Conservation (phyloP, 75 land plant genomes). For the Selaginella tamariscina region DNA sequence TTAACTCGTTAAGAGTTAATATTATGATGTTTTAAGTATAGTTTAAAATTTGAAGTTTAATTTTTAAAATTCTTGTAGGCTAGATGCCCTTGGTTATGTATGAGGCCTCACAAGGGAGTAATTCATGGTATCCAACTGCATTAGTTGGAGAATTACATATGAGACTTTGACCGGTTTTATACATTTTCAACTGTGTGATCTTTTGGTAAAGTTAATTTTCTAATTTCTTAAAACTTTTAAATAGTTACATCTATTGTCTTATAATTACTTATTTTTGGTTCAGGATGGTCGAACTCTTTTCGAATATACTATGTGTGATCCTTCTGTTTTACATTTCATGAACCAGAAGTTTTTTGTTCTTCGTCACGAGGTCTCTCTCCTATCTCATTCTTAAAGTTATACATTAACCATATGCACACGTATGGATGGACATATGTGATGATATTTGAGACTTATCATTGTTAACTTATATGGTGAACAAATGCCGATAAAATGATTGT, state of each 20-base stretch:
- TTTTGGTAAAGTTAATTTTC: conserved; percentile 31
- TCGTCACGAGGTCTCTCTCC: conserved; percentile 25
- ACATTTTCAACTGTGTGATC: conserved; percentile 30
- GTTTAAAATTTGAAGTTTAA: too few relatives aligned
- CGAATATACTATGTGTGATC: conserved; percentile 33
- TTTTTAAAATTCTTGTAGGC: conserved; percentile 23
- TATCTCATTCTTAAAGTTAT: neutral
- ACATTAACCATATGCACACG: too few relatives aligned
- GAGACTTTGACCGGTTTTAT: conserved; percentile 27
- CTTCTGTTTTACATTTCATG: conserved; percentile 20
- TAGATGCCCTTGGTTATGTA: conserved; percentile 32
- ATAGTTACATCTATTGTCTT: neutral
- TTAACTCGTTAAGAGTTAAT: too few relatives aligned
- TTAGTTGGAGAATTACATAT: conserved; percentile 34
- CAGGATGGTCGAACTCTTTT: conserved; percentile 34
- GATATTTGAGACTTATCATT: too few relatives aligned
- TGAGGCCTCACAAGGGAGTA: conserved; percentile 32
- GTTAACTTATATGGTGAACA: too few relatives aligned
- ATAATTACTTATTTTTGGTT: neutral
- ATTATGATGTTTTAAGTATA: too few relatives aligned
- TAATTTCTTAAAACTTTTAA: too few relatives aligned
- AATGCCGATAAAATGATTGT: too few relatives aligned
- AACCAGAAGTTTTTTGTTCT: conserved; percentile 32
- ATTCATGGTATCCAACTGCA: conserved; percentile 23
- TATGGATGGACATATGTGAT: too few relatives aligned